Base-by-base conservation (phyloP, 75 land plant species). In the Adiantum capillusveneris region DNA sequence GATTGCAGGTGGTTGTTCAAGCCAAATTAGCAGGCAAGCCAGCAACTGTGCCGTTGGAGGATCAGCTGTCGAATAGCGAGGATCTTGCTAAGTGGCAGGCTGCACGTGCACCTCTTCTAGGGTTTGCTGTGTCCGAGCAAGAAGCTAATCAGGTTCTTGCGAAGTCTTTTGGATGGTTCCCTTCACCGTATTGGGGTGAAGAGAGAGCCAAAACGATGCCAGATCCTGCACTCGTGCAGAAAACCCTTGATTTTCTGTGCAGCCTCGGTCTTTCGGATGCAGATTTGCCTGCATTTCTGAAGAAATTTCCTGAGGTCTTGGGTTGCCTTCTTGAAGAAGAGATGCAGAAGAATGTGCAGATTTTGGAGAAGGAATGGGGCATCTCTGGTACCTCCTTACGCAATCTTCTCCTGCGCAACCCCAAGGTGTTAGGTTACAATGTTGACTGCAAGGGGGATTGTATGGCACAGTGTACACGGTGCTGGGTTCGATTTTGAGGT, bases 381-480 rank as follows among this genome's bases (percentile, higher is more conserved):
- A 93, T 93, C 19, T 70, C 74, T 52, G 98, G 98, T 48, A 93
- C 74, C 36, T 19, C 84, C 6, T 71, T 93, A 11, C 55, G 72
- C 46, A 93, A 58, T 42, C 79, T 93, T 34, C 74, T 93, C 27
- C 74, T 85, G 25, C 77, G 98, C 1, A 93, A 93, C 31, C 98
- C 98, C 1, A 85, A 83, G 44, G 98, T 83, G 11, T 64, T 93
- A 45, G 98, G 98, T 13, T 89, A 83, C 58, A 85, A 89, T 75
- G 84, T 93, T 37, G 98, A 93, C 53, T 93, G 98, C 59, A 81
- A 81, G 44, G 98, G 98, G 44, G 90, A 89, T 42, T 93, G 98
- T 53, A 72, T 83, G 58, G 98, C 96, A 5, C 57, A 89, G 59
- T 93, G 98, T 70, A 93, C 98, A 9, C 71, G 98, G 17, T 93